Percentiles rank a stretch among this genome's conserved stretches.
Conservation (phyloP, 371 early-diverging fungal genomes). For the Syncephalastrum sp. region DNA sequence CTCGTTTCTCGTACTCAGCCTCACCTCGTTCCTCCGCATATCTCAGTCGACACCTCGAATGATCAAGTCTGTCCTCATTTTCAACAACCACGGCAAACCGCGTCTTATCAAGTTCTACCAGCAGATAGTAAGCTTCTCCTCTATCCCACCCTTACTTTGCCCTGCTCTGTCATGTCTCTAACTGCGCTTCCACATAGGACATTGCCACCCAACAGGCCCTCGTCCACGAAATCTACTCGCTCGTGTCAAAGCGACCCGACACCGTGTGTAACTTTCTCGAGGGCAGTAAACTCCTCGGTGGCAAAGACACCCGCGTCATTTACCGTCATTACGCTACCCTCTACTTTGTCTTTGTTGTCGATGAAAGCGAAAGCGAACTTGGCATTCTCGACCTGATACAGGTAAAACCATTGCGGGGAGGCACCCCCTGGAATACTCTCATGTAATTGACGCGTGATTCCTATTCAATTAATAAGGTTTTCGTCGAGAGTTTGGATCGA, state of each 20-base stretch:
- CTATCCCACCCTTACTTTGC: neutral
- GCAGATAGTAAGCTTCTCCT: slow-evolving; percentile 63
- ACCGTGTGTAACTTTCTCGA: slow-evolving; percentile 91
- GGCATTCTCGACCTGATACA: slow-evolving; percentile 95
- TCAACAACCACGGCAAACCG: slow-evolving; percentile 96
- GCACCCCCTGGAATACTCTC: neutral
- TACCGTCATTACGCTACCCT: slow-evolving; percentile 91
- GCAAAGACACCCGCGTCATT: slow-evolving; percentile 86
- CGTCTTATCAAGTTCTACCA: slow-evolving; percentile 91
- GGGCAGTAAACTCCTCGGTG: slow-evolving; percentile 81
- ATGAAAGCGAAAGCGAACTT: slow-evolving; percentile 91
- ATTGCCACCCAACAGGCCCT: slow-evolving; percentile 80
- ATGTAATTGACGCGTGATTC: neutral
- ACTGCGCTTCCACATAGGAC: slow-evolving; percentile 52
- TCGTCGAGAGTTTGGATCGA: slow-evolving; percentile 92
- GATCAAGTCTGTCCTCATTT: slow-evolving; percentile 94
- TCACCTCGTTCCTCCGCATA: slow-evolving; percentile 5
- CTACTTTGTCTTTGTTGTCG: slow-evolving; percentile 97
- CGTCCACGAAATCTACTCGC: slow-evolving; percentile 79
- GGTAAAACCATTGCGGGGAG: slow-evolving; percentile 33
- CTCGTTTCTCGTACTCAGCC: neutral
- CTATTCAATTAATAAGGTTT: slow-evolving; percentile 64
- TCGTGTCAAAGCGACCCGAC: slow-evolving; percentile 84
- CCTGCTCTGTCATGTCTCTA: neutral
- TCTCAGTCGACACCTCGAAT: slow-evolving; percentile 33